phyloP scores from a whole-genome alignment of 192 early-diverging fungal species.

The Backusella tarrabulga region DNA sequence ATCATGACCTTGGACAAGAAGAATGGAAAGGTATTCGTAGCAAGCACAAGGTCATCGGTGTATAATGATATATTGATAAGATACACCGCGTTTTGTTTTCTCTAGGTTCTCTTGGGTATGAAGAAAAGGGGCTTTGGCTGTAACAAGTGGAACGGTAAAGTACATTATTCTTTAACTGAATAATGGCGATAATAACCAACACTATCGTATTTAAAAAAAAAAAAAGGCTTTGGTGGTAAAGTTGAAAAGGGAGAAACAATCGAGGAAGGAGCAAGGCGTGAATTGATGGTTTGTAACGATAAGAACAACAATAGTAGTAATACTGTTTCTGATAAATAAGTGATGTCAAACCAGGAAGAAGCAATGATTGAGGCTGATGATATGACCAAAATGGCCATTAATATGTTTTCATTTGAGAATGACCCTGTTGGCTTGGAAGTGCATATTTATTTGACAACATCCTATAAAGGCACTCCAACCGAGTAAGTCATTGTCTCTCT shows the following conservation, averaged over 20 bases:
- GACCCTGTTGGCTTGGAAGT: constrained; percentile 62
- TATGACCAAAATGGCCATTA: constrained; percentile 51
- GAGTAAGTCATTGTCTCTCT: constrained; percentile 49
- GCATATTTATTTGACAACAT: constrained; percentile 54
- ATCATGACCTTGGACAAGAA: constrained; percentile 15
- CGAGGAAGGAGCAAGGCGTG: constrained; percentile 58
- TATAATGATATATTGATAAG: background rate
- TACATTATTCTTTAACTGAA: background rate
- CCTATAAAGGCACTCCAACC: constrained; percentile 42
- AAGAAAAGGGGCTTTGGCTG: constrained; percentile 82
- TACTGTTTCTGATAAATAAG: background rate
- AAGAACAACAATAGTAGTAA: background rate
- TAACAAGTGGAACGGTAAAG: constrained; percentile 62
- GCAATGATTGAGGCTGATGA: constrained; percentile 40
- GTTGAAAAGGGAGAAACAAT: constrained; percentile 67
- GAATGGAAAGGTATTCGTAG: constrained; percentile 17
- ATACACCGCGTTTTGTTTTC: background rate
- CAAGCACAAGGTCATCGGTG: background rate
- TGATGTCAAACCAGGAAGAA: constrained; percentile 45
- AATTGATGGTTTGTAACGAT: constrained; percentile 38
- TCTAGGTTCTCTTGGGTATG: constrained; percentile 65
- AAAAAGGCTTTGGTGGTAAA: constrained; percentile 73
- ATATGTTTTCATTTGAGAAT: constrained; percentile 66
- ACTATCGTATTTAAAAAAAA: background rate
- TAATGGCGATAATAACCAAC: background rate